Base-by-base conservation (phyloP, 192 early-diverging fungal species). In the Allomyces javanicus region DNA sequence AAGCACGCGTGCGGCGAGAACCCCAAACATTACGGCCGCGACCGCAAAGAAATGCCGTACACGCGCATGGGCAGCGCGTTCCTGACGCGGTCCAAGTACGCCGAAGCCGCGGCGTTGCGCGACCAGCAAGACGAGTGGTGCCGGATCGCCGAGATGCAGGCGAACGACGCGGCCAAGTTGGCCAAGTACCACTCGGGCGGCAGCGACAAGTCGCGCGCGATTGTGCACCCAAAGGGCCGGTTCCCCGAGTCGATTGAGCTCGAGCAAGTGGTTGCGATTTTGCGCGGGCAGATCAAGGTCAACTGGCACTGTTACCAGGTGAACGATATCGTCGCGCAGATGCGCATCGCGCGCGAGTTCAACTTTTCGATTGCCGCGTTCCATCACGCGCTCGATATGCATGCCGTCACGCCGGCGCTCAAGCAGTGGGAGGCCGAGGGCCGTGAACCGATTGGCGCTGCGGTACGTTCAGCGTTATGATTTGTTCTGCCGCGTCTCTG, bases 1-100 rank as follows among this genome's bases (percentile, higher is more conserved):
- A 90, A 90, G 70, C 86, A 87, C 82, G 87, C 89, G 3, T 90
- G 89, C 66, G 88, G 89, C 27, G 89, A 90, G 70, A 90, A 89
- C 74, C 77, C 85, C 40, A 89, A 84, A 71, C 21, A 65, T 22
- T 27, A 64, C 50, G 82, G 78, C 61, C 77, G 76, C 19, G 33
- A 40, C 64, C 43, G 67, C 40, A 70, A 67, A 55, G 43, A 65
- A 26, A 68, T 75, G 68, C 75, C 75, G 26, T 61, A 63, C 63
- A 75, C 76, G 40, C 71, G 76, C 75, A 75, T 90, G 33, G 89
- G 89, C 50, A 74, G 79, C 65, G 84, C 72, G 3, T 90, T 78
- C 73, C 69, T 89, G 33, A 77, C 86, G 63, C 77, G 89, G n/a
- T 68, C 84, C 62, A 44, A 69, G 17, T 85, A 86, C 63, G 63